A percentile compares a stretch with the other conserved stretches of the same genome.
Evolutionary conservation across 371 early-diverging fungal species (phyloP).

Genomic region (Rhizoclosmatium hyalinum): DNA sequence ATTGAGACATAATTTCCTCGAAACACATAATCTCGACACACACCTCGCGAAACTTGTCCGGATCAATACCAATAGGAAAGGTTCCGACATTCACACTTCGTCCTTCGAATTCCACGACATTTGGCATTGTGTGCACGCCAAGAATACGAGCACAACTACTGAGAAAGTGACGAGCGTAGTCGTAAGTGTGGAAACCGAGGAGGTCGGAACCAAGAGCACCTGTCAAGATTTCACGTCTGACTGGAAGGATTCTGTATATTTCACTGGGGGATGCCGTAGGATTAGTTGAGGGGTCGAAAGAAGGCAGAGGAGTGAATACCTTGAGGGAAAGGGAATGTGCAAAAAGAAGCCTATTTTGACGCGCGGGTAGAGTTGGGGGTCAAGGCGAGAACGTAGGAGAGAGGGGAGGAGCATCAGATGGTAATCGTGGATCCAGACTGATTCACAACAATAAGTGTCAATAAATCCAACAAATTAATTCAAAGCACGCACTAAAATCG

Average conservation of each 20-base stretch:
- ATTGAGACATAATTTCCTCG: conserved; percentile 23
- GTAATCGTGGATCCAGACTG: conserved; percentile 99
- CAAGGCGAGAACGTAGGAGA: conserved; percentile 72
- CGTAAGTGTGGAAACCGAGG: conserved; percentile 98
- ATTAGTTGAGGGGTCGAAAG: no score
- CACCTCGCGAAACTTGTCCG: conserved; percentile 85
- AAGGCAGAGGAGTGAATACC: conserved; percentile 26
- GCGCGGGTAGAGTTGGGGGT: conserved; percentile 38
- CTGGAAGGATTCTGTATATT: conserved; percentile 92
- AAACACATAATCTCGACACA: not conserved
- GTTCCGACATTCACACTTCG: conserved; percentile 92
- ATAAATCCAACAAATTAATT: no score
- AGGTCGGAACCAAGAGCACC: conserved; percentile 92
- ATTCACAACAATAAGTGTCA: no score
- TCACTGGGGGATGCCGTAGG: conserved; percentile 49
- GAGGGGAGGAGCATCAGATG: conserved; percentile 97
- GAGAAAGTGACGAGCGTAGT: conserved; percentile 98
- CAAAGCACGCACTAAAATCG: conserved; percentile 64
- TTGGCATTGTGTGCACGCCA: conserved; percentile 88
- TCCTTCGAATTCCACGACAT: conserved; percentile 90
- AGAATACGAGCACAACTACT: conserved; percentile 95
- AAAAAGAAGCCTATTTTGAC: conserved; percentile 98
- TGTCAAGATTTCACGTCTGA: conserved; percentile 87
- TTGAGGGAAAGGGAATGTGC: conserved; percentile 98
- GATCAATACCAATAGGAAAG: conserved; percentile 99